Conservation (phyloP, 495 filamentous ascomycete genomes). For the Neurospora intermedia region DNA sequence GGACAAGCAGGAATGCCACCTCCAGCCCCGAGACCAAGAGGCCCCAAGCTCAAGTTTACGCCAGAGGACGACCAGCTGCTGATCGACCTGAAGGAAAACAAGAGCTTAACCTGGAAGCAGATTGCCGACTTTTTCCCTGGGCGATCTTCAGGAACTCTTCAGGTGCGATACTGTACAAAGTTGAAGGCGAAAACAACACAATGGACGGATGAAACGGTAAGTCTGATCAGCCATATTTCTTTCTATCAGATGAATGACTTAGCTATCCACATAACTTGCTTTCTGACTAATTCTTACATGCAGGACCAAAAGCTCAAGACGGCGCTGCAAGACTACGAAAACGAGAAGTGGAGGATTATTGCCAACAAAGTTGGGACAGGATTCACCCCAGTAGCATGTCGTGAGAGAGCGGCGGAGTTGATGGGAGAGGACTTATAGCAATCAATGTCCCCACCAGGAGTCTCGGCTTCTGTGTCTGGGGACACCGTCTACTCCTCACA, state of each 20-base stretch:
- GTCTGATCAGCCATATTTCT: constrained; percentile 12
- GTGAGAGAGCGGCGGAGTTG: constrained; percentile 61
- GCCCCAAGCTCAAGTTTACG: constrained; percentile 83
- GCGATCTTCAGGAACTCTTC: constrained; percentile 73
- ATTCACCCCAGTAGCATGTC: constrained; percentile 74
- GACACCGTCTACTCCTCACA: constrained; percentile 36
- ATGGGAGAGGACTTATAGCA: constrained; percentile 41
- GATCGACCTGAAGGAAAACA: constrained; percentile 84
- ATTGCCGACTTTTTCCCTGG: constrained; percentile 92
- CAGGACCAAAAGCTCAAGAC: constrained; percentile 69
- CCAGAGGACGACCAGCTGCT: constrained; percentile 77
- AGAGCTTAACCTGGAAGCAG: constrained; percentile 89
- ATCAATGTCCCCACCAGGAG: constrained; percentile 42
- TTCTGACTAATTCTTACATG: background rate
- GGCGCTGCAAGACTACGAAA: constrained; percentile 79
- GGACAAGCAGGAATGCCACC: constrained; percentile 74
- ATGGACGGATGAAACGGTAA: constrained; percentile 87
- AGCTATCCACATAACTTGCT: background rate
- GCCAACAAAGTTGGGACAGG: constrained; percentile 78
- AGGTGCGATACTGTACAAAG: constrained; percentile 91
- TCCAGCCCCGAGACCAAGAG: constrained; percentile 63
- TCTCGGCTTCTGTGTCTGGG: constrained; percentile 41
- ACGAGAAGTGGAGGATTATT: constrained; percentile 81
- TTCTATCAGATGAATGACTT: background rate
- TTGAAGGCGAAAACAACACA: constrained; percentile 83